Conservation (phyloP, 495 filamentous ascomycete genomes). For the Hypoxylon trugodes region DNA sequence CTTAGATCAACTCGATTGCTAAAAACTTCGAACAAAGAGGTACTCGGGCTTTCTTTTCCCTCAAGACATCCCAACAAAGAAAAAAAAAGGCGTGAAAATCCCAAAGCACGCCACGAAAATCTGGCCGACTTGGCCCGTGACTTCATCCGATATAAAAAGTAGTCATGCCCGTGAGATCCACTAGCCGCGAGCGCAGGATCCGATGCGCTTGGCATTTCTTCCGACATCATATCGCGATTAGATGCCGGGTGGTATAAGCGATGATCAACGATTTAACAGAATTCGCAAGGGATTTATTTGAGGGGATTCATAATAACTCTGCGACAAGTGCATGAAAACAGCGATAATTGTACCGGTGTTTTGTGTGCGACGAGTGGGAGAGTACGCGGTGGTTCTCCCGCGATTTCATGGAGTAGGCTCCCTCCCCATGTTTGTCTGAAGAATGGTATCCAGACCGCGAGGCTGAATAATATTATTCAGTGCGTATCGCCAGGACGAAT, state of each 20-base stretch:
- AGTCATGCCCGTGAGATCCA: slow-evolving; percentile 4
- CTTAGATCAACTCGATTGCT: slow-evolving; percentile 34
- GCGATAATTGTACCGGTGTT: slow-evolving; percentile 20
- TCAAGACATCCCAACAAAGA: slow-evolving; percentile 22
- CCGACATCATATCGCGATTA: slow-evolving; percentile 12
- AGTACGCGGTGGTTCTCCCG: slow-evolving; percentile 8
- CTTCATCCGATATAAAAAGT: slow-evolving; percentile 10
- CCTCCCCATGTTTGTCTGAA: slow-evolving; percentile 8
- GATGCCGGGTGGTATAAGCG: slow-evolving; percentile 3
- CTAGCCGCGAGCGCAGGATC: background rate
- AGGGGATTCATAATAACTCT: slow-evolving; percentile 10
- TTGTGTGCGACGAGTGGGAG: slow-evolving; percentile 16
- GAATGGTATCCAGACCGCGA: background rate
- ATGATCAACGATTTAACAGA: slow-evolving; percentile 3
- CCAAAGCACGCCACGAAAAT: background rate
- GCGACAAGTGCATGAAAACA: slow-evolving; percentile 16
- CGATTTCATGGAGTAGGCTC: slow-evolving; percentile 7
- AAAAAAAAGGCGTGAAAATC: slow-evolving; percentile 31
- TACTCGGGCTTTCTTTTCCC: slow-evolving; percentile 32
- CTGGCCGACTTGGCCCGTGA: slow-evolving; percentile 15
- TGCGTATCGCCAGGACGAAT: background rate
- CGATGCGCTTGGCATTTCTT: slow-evolving; percentile 1
- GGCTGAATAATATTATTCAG: background rate
- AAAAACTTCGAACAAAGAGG: slow-evolving; percentile 31
- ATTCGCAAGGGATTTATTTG: slow-evolving; percentile 10